A percentile compares a stretch with the other conserved stretches of the same genome.
Evolutionary conservation across 306 rosid species (phyloP).

Genomic region (Cucumis melo): DNA sequence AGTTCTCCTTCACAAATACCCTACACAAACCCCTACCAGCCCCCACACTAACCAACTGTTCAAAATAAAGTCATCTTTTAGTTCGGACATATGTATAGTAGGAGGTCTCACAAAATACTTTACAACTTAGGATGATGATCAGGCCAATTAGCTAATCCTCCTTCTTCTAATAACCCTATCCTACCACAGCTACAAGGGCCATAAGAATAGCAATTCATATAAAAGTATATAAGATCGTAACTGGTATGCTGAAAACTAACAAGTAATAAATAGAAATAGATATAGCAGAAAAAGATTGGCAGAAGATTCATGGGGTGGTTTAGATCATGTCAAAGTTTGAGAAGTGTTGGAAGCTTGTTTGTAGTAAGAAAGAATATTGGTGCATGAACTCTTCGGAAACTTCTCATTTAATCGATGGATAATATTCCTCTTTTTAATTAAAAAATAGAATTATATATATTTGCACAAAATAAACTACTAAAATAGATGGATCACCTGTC

Average conservation of each 20-base stretch:
- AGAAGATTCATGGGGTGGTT: not conserved
- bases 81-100: too few species aligned
- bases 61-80: too few species aligned
- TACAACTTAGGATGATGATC: not conserved
- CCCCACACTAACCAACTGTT: too few species aligned
- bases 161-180: not conserved
- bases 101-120: not conserved
- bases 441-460: not conserved
- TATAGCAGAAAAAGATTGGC: not conserved
- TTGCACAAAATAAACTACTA: not conserved
- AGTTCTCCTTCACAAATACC: too few species aligned
- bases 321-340: not conserved
- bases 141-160: not conserved
- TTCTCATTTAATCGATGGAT: not conserved
- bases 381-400: not conserved
- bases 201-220: not conserved
- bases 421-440: not conserved
- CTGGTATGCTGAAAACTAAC: not conserved
- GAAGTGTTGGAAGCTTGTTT: not conserved
- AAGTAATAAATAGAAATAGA: not conserved
- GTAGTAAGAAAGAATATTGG: not conserved
- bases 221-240: not conserved
- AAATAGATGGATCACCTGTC: slow-evolving; percentile 47
- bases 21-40: too few species aligned
- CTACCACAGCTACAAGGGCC: not conserved